Percentiles rank a stretch among this genome's conserved stretches.
Conservation (phyloP, 176 grass and related monocot genomes). For the Chrysopogon serrulatus region DNA sequence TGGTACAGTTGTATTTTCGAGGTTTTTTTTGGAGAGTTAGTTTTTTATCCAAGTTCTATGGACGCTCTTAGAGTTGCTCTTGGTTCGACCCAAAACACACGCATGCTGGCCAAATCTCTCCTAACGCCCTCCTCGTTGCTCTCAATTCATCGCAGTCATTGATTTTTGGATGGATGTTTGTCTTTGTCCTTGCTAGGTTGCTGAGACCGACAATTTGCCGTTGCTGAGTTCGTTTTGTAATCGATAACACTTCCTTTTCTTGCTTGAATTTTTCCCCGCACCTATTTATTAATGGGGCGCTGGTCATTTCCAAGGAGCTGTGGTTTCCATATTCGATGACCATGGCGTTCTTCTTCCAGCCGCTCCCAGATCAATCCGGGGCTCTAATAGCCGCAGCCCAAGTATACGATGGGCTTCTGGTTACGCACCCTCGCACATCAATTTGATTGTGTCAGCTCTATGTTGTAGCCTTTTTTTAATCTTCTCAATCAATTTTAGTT, state of each 20-base stretch:
- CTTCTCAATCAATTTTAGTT: not conserved
- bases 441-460: not conserved
- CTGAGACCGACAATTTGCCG: not conserved
- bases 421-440: conserved; percentile 28
- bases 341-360: not conserved
- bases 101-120: not conserved
- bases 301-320: not conserved
- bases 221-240: not conserved
- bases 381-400: conserved; percentile 13
- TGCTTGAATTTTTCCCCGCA: not conserved
- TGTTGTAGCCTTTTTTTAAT: not conserved
- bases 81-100: not conserved
- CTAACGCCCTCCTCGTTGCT: not conserved
- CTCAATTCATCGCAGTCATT: not conserved
- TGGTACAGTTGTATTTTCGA: too few relatives aligned
- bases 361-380: conserved; percentile 20
- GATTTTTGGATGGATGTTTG: not conserved
- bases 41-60: too few relatives aligned
- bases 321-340: conserved; percentile 27
- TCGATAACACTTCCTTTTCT: not conserved
- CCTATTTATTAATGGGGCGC: conserved; percentile 8
- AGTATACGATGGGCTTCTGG: conserved; percentile 11
- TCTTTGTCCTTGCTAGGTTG: not conserved
- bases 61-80: not conserved
- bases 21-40: too few relatives aligned